These are phyloP conservation scores for Fragilaria crotonensis DNA, from an alignment of 108 stramenopile species.

Conservation along the genomic window DNA sequence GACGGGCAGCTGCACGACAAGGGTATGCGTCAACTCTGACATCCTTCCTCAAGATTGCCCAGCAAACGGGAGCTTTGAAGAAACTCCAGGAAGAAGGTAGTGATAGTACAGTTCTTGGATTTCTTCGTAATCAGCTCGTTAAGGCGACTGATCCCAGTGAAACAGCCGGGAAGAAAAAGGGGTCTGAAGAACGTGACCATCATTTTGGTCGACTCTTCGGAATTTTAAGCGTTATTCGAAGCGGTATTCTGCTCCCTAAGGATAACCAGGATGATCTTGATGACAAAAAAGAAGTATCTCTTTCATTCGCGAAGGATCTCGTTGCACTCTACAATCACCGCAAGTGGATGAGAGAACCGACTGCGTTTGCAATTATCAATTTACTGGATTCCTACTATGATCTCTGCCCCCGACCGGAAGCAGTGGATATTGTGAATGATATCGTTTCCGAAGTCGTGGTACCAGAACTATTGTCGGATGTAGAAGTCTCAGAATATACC, in stretches of 20 bases:
- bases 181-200: constrained; percentile 75
- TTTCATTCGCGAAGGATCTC: constrained; percentile 41
- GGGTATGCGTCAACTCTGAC: constrained; percentile 78
- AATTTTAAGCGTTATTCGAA: constrained; percentile 59
- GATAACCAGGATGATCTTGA: constrained; percentile 5
- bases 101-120: constrained; percentile 18
- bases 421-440: constrained; percentile 10
- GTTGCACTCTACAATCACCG: constrained; percentile 65
- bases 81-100: constrained; percentile 27
- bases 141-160: constrained; percentile 29
- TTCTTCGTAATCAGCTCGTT: constrained; percentile 47
- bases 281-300: constrained; percentile 22
- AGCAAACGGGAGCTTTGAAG: constrained; percentile 20
- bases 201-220: constrained; percentile 81
- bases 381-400: constrained; percentile 34
- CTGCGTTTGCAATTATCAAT: constrained; percentile 66
- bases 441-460: constrained; percentile 41
- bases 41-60: constrained; percentile 57
- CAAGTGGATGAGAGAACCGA: constrained; percentile 78
- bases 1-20: constrained; percentile 77
- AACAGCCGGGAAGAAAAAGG: constrained; percentile 53
- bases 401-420: constrained; percentile 2
- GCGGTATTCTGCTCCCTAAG: constrained; percentile 41
- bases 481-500: constrained; percentile 17
- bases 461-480: constrained; percentile 36